Base-by-base conservation (phyloP, 805 yeast species). In the Yarrowia keelungensis region DNA sequence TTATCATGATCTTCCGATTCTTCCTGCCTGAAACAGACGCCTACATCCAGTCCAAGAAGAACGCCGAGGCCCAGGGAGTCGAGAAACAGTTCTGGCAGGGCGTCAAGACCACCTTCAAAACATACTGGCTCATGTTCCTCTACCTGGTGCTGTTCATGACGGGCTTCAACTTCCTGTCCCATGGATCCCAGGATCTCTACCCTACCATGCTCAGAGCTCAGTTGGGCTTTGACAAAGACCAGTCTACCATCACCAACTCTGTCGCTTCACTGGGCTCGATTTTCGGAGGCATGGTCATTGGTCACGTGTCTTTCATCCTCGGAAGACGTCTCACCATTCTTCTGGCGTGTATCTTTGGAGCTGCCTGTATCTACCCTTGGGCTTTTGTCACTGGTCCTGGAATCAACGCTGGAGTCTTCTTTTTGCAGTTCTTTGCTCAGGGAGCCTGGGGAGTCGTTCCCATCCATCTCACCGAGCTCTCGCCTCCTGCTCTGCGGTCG, bases 391-490 rank as follows among this genome's bases (percentile, higher is more conserved):
- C 74, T 26, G 77, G 75, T 47, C 81, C 82, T 19, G 83, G 86
- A 35, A 81, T 85, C 71, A 85, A 84, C 70, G 89, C 87, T 26
- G 87, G 88, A 0, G 86, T 79, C 5, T 88, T 88, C 77, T 87
- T 87, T 79, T 74, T 87, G 74, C 90, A 87, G 75, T 83, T 85
- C 74, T 84, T 85, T 68, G 89, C 88, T 7, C 59, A 53, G 59
- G 92, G 92, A 42, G 87, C 87, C 3, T 89, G 91, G 89, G 92
- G 92, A 70, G 85, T 89, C 58, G 81, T 86, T 14, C 91, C 92
- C 16, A 83, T 87, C 50, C 87, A 87, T 76, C 79, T 89, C 51
- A 80, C 87, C 42, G 93, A 89, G 76, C 79, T 89, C 64, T 84
- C 90, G 14, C 89, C 87, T 69, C 87, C 89, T 16, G 84, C 85